Base-by-base conservation (phyloP, 371 early-diverging fungal genomes). In the Mucor piriformis region DNA sequence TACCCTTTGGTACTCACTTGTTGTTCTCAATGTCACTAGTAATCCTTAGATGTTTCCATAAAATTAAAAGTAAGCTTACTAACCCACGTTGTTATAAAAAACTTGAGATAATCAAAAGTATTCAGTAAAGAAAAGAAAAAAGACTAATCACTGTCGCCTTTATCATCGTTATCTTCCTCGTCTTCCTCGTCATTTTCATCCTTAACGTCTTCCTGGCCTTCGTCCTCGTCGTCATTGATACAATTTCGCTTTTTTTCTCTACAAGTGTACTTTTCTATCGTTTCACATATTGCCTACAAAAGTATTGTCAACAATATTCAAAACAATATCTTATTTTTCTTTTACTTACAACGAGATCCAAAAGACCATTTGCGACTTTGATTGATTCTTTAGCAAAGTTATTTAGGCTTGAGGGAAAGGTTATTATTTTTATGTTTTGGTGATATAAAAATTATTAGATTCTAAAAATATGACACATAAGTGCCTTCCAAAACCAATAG, bases 311-410 rank as follows among this genome's bases (percentile, higher is more conserved):
- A 18, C 35, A 37, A 57, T 38, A 57, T 57, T 49, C 57, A 47
- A 56, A 25, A 56, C 37, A 37, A 56, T 10, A 33, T 37, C 6
- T 37, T 3, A 37, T 3, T 34, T 18, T 54, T 35, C 25, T 40
- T 50, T 13, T 43, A 50, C 38, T 58, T 42, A 50, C 58, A 27
- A 58, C 42, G 49, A 58, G 58, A 50, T 58, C 34, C 58, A 58
- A 58, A 58, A 58, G 58, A 42, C 51, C 58, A 32, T 58, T 58
- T 58, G 34, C 51, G 20, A 58, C 40, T 50, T 50, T 33, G 50
- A 50, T 58, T 10, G 50, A 58, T 58, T 50, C 58, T 58, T 50
- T 20, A 21, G 21, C 42, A 58, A 58, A 43, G 43, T 43, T 40
- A 2, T 38, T 15, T 33, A 58, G 58, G 20, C 5, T 57, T 32